Percentiles rank a stretch among this genome's conserved stretches.
Conservation (phyloP, 768 basidiomycete genomes). For the Filobasidium wieringae region DNA sequence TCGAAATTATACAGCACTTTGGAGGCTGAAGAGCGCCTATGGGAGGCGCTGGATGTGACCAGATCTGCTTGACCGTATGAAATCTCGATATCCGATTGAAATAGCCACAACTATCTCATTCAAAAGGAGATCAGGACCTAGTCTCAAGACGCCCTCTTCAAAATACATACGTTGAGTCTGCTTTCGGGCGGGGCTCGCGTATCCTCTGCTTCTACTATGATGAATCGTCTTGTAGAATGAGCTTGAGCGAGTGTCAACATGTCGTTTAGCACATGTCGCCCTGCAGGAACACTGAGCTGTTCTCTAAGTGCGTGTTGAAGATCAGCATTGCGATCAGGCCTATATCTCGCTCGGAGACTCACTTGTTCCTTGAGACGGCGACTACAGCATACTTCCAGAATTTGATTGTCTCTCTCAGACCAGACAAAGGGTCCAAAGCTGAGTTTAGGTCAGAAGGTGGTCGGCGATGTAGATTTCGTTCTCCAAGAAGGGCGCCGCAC, state of each 20-base stretch:
- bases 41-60: neutral
- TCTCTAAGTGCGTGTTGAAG: too few relatives aligned
- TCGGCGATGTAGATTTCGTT: neutral
- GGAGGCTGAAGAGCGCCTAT: neutral
- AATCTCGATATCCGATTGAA: neutral
- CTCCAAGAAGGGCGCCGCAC: neutral
- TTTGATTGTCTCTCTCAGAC: neutral
- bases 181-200: neutral
- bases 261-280: neutral
- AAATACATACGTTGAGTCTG: too few relatives aligned
- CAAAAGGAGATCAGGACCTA: neutral
- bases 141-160: too few relatives aligned
- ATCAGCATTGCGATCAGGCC: too few relatives aligned
- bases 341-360: too few relatives aligned
- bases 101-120: neutral
- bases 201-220: neutral
- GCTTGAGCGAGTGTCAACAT: neutral
- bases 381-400: neutral
- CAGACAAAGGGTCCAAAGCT: too few relatives aligned
- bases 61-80: too few relatives aligned
- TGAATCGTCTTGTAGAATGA: neutral
- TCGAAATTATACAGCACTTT: neutral
- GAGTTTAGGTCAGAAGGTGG: neutral
- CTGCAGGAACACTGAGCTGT: neutral
- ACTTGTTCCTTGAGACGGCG: neutral